Conservation (phyloP, 768 basidiomycete species). For the Mrakia gelida region DNA sequence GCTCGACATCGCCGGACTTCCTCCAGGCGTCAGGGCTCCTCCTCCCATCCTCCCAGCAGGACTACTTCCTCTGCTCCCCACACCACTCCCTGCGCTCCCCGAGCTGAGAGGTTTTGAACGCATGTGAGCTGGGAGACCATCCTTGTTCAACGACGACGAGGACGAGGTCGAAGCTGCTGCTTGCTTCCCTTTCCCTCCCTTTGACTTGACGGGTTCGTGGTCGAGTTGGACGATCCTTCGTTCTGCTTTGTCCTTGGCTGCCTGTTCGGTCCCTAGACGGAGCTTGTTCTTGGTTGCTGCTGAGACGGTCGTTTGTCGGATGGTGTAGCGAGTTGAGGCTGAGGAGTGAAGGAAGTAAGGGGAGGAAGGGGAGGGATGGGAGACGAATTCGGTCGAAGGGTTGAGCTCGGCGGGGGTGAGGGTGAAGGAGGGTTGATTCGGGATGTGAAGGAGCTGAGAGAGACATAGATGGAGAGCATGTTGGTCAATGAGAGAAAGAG, state of each 20-base stretch:
- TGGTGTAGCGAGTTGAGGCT: conserved; percentile 19
- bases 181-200: conserved; percentile 1
- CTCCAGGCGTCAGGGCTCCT: background rate
- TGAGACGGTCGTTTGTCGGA: conserved; percentile 31
- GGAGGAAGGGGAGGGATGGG: conserved; percentile 10
- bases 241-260: conserved; percentile 20
- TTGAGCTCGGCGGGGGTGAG: background rate
- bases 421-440: background rate
- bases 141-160: background rate
- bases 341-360: conserved; percentile 12
- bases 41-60: conserved; percentile 3
- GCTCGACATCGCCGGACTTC: background rate
- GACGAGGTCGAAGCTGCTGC: background rate
- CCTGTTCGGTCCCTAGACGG: conserved; percentile 19
- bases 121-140: conserved; percentile 2
- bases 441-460: conserved; percentile 17
- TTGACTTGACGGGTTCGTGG: conserved; percentile 13
- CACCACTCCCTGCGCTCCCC: background rate
- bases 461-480: background rate
- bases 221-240: conserved; percentile 30
- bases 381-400: conserved; percentile 21
- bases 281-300: conserved; percentile 27
- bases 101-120: background rate
- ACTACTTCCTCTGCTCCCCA: conserved; percentile 6
- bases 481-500: background rate